phyloP scores from a whole-genome alignment of 352 stramenopile genomes.

The Lagenidium sp. region DNA sequence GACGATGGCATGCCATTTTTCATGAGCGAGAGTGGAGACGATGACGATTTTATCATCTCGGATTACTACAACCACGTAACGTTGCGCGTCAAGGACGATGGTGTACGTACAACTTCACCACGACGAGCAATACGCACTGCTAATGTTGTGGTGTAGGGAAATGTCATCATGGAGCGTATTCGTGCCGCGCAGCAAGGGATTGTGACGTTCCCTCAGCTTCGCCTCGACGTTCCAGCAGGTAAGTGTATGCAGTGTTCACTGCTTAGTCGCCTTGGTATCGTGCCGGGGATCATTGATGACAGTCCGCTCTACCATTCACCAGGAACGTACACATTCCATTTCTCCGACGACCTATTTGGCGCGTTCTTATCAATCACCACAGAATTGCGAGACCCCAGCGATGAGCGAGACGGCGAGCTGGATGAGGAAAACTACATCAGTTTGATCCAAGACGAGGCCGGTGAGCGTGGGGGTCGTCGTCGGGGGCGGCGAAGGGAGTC shows the following conservation, averaged over 20 bases:
- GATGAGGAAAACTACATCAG: neutral
- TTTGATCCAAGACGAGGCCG: conserved; percentile 8
- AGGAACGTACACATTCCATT: conserved; percentile 69
- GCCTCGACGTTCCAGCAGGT: conserved; percentile 59
- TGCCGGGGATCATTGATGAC: no score
- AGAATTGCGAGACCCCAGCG: conserved; percentile 36
- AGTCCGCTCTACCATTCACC: no score
- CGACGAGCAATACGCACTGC: neutral
- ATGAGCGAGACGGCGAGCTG: conserved; percentile 13
- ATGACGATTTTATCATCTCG: conserved; percentile 46
- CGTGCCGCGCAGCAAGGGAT: conserved; percentile 38
- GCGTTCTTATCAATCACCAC: conserved; percentile 39
- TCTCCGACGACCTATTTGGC: conserved; percentile 51
- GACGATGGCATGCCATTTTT: conserved; percentile 54
- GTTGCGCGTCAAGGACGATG: conserved; percentile 41
- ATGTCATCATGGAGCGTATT: neutral
- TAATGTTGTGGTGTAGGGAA: neutral
- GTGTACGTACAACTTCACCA: conserved; percentile 16
- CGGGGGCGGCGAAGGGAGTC: conserved; percentile 11
- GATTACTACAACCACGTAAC: conserved; percentile 61
- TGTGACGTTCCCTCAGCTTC: conserved; percentile 45
- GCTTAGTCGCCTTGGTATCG: no score
- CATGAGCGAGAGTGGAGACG: conserved; percentile 54
- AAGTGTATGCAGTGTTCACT: no score
- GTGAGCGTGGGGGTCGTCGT: conserved; percentile 7